Evolutionary conservation across 257 asterid genomes (phyloP), one percentile per base, ranked within the genome.

Genomic region (Oldenlandia corymbosa): DNA sequence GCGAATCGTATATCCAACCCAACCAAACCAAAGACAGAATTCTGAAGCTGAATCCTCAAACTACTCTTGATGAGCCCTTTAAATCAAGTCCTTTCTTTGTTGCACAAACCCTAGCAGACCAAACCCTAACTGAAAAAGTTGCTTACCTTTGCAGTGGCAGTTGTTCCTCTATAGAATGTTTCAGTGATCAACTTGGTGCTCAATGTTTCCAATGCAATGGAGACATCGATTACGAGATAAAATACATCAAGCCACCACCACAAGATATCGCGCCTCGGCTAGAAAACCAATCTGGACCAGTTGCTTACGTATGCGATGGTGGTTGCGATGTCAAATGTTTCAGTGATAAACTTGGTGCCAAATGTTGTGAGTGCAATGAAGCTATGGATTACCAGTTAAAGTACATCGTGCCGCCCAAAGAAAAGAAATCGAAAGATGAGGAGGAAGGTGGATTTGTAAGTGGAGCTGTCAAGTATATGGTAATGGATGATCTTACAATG

Each of bases 401-500:
- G 39, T 34, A 64, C 62, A n/a, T 37, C 71, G 66, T 3, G 32
- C 11, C 0, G 66, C 0, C n/a, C n/a, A n/a, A n/a, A n/a, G n/a
- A n/a, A 30, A 13, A 39, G 0, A 47, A 0, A 18, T 12, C 36
- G 12, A 54, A 14, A 5, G 47, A 27, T 26, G 18, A n/a, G 7
- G 21, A 0, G 36, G 67, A 42, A 16, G 70, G 60, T 17, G 91
- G 81, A 0, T 69, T 79, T 24, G 83, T 80, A 51, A 80, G 80
- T 71, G 84, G 69, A 0, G 76, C 59, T 10, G 68, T 37, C 28
- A 65, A 70, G n/a, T 78, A 54, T 21, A 71, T 78, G 83, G 71
- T 78, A 20, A 69, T 27, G 71, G 83, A 78, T 69, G 77, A 78
- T 50, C 52, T 75, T 56, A 71, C 34, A 17, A 62, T 78, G n/a